Evolutionary conservation across 2,329 filamentous ascomycete species (phyloP).

Genomic region (Penicillium sp.): DNA sequence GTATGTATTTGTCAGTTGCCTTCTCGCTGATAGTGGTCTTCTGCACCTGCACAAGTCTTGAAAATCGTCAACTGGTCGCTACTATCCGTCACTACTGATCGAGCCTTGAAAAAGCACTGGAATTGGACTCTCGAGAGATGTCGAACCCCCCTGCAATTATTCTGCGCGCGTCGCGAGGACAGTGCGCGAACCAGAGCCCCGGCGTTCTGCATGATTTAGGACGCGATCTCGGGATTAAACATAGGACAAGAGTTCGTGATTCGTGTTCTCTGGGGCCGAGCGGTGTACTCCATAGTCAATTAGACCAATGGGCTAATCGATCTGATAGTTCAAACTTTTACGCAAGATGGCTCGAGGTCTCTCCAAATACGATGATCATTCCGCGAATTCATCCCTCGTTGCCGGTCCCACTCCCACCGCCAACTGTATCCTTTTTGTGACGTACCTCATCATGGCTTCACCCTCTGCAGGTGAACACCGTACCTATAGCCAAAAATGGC

Average conservation of each 20-base stretch:
- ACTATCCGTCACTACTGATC: too few relatives aligned
- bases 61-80: background rate
- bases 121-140: background rate
- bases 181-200: background rate
- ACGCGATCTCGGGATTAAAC: background rate
- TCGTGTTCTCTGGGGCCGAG: background rate
- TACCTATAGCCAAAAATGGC: background rate
- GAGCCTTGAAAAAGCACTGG: background rate
- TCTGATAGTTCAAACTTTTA: background rate
- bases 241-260: background rate
- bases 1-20: background rate
- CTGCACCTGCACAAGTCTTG: background rate
- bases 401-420: conserved; percentile 6
- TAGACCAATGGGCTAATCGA: background rate
- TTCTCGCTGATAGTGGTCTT: background rate
- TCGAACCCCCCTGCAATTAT: background rate
- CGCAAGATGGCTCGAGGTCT: background rate
- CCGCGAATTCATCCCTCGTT: conserved; percentile 14
- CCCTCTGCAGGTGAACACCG: too few relatives aligned
- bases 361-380: conserved; percentile 6
- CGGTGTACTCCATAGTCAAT: background rate
- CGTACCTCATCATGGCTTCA: background rate
- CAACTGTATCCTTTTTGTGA: background rate
- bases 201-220: background rate
- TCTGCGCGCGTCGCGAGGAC: background rate